Base-by-base conservation (phyloP, 1,284 basidiomycete species). In the Cutaneotrichosporon sp. region DNA sequence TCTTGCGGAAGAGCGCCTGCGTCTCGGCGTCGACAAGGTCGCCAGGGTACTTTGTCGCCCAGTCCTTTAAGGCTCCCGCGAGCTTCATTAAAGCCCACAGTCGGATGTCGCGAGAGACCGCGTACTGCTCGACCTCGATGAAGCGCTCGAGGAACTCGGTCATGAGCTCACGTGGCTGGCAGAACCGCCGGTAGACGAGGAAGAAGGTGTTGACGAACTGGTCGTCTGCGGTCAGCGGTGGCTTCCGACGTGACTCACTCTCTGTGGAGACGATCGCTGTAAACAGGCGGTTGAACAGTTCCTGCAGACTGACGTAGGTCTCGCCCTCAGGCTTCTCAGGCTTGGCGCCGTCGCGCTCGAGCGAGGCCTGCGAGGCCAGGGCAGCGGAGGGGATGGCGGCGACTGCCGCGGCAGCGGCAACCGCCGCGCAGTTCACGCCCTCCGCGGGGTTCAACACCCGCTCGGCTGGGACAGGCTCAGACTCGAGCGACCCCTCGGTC, bases 121-220 rank as follows among this genome's bases (percentile, higher is more conserved):
- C 68, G 59, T 72, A 72, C 13, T 60, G 52, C 54, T 72, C 68
- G 9, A 78, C 65, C 52, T 76, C 71, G 34, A 65, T 56, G 62
- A 75, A 72, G 27, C 76, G 66, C 5, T 71, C 67, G 14, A 71
- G 60, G 47, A 80, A 74, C 62, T 75, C 70, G 5, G 62, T 58
- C 67, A 81, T 72, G 16, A 81, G 43, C 1, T 76, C 72, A 1
- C 53, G 53, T 3, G 79, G 75, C 6, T 64, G 59, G 24, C 70
- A 73, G 55, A 80, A 81, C 0, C 79, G 72, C 1, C 79, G 73
- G 59, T 76, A 81, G 0, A 72, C 75, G 61, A 77, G 61, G 64
- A 79, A 74, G 62, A 81, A 81, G 9, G 73, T 63, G 20, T 66
- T 64, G 13, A 77, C 66, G 51, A 79, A 77, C 11, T 60, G 51